Conservation (phyloP, 2,329 filamentous ascomycete species). For the Cladorrhinum sp. region DNA sequence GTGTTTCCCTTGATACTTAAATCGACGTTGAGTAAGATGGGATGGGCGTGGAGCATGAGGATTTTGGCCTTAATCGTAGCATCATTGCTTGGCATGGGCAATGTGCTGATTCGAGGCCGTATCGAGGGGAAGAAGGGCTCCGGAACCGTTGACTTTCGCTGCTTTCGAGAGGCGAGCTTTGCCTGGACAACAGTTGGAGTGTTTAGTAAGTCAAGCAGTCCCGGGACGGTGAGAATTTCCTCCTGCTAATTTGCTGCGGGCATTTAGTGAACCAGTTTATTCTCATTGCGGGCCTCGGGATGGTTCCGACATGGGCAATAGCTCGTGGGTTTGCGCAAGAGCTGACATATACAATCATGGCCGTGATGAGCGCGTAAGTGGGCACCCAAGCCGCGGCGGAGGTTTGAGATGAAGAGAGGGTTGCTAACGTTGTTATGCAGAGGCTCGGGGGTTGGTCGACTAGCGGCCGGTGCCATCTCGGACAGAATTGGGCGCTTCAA, state of each 20-base stretch:
- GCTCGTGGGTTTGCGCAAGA: conserved; percentile 8
- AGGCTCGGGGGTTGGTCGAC: conserved; percentile 12
- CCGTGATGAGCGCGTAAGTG: conserved; percentile 13
- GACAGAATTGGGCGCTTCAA: conserved; percentile 16
- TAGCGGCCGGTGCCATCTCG: conserved; percentile 12
- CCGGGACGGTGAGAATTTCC: background rate
- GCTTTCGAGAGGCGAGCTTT: conserved; percentile 9
- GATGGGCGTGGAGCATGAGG: conserved; percentile 17
- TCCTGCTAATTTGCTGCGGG: background rate
- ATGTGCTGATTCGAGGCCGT: conserved; percentile 10
- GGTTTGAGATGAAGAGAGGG: background rate
- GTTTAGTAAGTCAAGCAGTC: conserved; percentile 4
- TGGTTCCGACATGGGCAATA: conserved; percentile 15
- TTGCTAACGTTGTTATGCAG: conserved; percentile 3
- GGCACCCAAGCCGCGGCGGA: background rate
- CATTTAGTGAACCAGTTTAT: conserved; percentile 16
- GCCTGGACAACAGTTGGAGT: conserved; percentile 14
- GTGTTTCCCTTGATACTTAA: conserved; percentile 14
- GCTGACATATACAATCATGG: conserved; percentile 11
- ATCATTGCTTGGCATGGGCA: conserved; percentile 9
- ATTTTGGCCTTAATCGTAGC: conserved; percentile 11
- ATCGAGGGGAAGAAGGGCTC: conserved; percentile 13
- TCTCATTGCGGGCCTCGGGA: conserved; percentile 15
- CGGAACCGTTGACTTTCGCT: conserved; percentile 10
- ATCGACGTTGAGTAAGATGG: conserved; percentile 5